Percentiles rank a stretch among this genome's conserved stretches.
Evolutionary conservation across 805 yeast genomes (phyloP).

Genomic region (Hermanozyma aechmeae): DNA sequence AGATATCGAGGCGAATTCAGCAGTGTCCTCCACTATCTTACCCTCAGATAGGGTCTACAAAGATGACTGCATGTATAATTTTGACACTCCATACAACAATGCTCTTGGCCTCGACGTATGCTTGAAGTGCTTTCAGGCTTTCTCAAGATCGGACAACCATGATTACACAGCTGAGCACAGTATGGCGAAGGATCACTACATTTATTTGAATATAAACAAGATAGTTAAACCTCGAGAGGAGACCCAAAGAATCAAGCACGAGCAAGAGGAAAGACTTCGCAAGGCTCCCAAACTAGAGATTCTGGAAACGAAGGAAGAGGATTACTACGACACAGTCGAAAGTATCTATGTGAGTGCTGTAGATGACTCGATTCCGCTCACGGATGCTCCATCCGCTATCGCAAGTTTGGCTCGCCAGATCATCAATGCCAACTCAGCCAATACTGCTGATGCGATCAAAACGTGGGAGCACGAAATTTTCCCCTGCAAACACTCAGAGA

Average conservation of each 20-base stretch:
- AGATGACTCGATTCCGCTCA: slow-evolving; percentile 16
- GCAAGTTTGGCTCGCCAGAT: slow-evolving; percentile 33
- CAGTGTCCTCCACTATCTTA: too few relatives aligned
- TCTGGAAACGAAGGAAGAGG: slow-evolving; percentile 53
- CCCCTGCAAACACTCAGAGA: slow-evolving; percentile 69
- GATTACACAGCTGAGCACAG: slow-evolving; percentile 54
- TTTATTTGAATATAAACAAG: slow-evolving; percentile 53
- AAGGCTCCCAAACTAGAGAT: slow-evolving; percentile 63
- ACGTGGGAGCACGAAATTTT: slow-evolving; percentile 88
- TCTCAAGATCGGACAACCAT: slow-evolving; percentile 33
- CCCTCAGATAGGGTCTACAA: slow-evolving; percentile 45
- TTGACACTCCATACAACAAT: slow-evolving; percentile 51
- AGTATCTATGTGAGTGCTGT: slow-evolving; percentile 29
- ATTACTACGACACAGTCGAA: slow-evolving; percentile 41
- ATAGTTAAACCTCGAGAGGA: slow-evolving; percentile 31
- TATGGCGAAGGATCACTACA: slow-evolving; percentile 40
- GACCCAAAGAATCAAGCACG: slow-evolving; percentile 4
- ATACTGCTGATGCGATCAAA: slow-evolving; percentile 58
- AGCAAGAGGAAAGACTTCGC: slow-evolving; percentile 18
- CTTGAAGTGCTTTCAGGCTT: slow-evolving; percentile 62
- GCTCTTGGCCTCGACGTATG: slow-evolving; percentile 65
- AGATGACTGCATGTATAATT: slow-evolving; percentile 87
- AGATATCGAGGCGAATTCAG: too few relatives aligned
- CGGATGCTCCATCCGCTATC: slow-evolving; percentile 13
- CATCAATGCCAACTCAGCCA: slow-evolving; percentile 48